A percentile compares a stretch with the other conserved stretches of the same genome.
These are phyloP conservation scores for Mycena latifolia DNA, from an alignment of 768 basidiomycete genomes.

Conservation along the genomic window DNA sequence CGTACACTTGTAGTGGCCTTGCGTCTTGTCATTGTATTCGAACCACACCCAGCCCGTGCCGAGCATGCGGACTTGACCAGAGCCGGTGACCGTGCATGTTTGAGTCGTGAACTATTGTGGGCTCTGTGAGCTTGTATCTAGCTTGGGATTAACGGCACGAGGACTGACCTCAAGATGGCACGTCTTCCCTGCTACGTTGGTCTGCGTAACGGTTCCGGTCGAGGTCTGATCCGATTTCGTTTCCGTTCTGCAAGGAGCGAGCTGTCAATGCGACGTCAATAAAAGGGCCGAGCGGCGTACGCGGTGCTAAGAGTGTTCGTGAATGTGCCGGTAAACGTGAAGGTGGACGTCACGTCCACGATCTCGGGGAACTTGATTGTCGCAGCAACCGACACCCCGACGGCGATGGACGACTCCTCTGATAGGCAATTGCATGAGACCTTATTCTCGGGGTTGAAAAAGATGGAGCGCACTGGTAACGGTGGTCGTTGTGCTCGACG, in stretches of 20 bases:
- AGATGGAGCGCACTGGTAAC: background rate
- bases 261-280: background rate
- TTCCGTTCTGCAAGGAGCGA: background rate
- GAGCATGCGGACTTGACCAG: slow-evolving; percentile 24
- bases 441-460: background rate
- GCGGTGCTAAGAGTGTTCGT: slow-evolving; percentile 19
- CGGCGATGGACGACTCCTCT: slow-evolving; percentile 7
- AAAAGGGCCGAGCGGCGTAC: background rate
- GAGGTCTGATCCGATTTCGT: slow-evolving; percentile 7
- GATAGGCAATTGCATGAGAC: background rate
- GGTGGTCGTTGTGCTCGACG: slow-evolving; percentile 12
- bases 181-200: slow-evolving; percentile 12
- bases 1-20: too few relatives aligned
- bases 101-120: slow-evolving; percentile 20
- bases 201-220: slow-evolving; percentile 9
- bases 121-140: background rate
- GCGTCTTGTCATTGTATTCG: too few relatives aligned
- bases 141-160: background rate
- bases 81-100: slow-evolving; percentile 27
- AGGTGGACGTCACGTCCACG: background rate
- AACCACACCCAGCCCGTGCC: too few relatives aligned
- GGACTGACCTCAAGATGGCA: slow-evolving; percentile 23
- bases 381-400: background rate
- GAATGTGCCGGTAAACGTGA: slow-evolving; percentile 14
- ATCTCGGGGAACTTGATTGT: slow-evolving; percentile 9